Percentiles rank a stretch among this genome's conserved stretches.
Evolutionary conservation across 2,329 filamentous ascomycete species (phyloP).

Genomic region (Trichoderma pleuroti): DNA sequence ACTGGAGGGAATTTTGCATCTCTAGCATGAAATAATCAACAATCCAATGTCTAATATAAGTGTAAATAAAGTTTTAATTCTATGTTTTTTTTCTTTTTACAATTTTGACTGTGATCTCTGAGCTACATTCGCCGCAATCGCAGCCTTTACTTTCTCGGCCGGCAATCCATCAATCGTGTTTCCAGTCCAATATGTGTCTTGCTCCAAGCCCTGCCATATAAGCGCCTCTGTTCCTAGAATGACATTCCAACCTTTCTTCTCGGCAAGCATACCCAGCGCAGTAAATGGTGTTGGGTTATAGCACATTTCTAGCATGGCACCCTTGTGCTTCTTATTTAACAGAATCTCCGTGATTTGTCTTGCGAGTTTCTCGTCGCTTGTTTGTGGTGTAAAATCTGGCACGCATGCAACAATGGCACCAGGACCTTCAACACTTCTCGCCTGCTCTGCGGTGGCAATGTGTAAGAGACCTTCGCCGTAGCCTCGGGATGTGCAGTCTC

Average conservation of each 20-base stretch:
- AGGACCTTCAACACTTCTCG: background rate
- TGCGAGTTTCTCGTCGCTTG: background rate
- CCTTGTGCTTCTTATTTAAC: constrained; percentile 9
- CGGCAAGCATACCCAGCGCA: constrained; percentile 4
- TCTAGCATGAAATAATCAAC: background rate
- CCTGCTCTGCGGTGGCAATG: background rate
- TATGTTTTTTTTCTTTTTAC: background rate
- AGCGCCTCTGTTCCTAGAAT: constrained; percentile 7
- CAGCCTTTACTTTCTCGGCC: constrained; percentile 11
- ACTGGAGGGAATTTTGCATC: background rate
- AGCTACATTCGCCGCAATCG: constrained; percentile 2
- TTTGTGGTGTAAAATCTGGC: constrained; percentile 3
- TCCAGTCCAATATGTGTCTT: constrained; percentile 14
- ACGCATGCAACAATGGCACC: constrained; percentile 12
- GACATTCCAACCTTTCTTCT: constrained; percentile 10
- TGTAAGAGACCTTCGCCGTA: constrained; percentile 5
- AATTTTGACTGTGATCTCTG: constrained; percentile 8
- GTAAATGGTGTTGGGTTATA: constrained; percentile 11
- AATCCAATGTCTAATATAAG: background rate
- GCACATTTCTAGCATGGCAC: constrained; percentile 15
- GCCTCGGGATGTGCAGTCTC: constrained; percentile 2
- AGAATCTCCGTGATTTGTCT: constrained; percentile 1
- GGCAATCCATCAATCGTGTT: background rate
- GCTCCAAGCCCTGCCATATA: constrained; percentile 16
- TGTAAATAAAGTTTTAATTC: background rate